Evolutionary conservation across 78 protist genomes (phyloP).

Genomic region (Cavenderia fasciculata): DNA sequence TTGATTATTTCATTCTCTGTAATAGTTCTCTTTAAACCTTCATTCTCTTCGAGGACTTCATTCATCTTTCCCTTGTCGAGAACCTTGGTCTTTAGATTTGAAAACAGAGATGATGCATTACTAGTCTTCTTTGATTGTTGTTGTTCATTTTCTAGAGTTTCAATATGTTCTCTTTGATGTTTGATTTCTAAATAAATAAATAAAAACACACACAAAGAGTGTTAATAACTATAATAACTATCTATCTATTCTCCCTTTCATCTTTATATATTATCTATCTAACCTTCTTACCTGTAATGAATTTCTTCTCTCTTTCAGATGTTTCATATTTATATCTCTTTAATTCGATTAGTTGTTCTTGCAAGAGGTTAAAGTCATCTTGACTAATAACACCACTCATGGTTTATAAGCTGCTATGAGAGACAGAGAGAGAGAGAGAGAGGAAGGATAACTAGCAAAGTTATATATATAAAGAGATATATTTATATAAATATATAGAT

Average conservation of each 20-base stretch:
- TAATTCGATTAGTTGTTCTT: conserved; percentile 56
- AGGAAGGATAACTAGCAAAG: too few relatives aligned
- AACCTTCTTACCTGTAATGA: background rate
- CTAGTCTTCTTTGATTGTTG: background rate
- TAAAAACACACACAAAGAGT: background rate
- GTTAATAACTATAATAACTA: background rate
- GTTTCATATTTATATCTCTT: conserved; percentile 53
- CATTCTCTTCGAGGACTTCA: conserved; percentile 56
- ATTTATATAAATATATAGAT: too few relatives aligned
- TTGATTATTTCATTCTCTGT: conserved; percentile 18
- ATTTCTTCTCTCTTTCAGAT: conserved; percentile 61
- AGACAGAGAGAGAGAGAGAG: too few relatives aligned
- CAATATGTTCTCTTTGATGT: conserved; percentile 35
- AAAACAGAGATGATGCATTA: background rate
- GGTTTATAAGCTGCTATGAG: too few relatives aligned
- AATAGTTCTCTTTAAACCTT: conserved; percentile 22
- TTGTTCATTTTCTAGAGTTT: background rate
- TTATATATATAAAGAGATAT: too few relatives aligned
- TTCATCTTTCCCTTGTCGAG: conserved; percentile 39
- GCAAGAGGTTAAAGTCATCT: conserved; percentile 60
- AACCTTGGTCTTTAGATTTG: background rate
- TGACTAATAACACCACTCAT: conserved; percentile 31
- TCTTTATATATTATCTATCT: background rate
- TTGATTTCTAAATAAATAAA: background rate
- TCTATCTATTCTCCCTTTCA: background rate